Conservation (phyloP, 2,329 filamentous ascomycete species). For the Exophiala calicioides region DNA sequence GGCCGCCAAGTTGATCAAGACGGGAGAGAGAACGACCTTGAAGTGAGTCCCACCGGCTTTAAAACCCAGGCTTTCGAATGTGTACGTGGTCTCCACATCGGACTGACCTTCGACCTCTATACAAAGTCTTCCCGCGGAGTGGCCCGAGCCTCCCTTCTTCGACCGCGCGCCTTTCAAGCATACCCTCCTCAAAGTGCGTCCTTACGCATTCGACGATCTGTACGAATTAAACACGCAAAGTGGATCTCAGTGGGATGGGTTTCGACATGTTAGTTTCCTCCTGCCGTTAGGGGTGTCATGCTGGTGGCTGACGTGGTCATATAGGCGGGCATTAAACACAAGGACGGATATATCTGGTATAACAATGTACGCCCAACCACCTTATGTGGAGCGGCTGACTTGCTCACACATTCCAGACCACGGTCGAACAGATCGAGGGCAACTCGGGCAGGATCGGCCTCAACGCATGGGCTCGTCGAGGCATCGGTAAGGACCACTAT, state of each 20-base stretch:
- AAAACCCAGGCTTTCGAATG: too few relatives aligned
- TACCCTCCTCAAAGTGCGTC: slow-evolving; percentile 49
- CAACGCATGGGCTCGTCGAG: slow-evolving; percentile 3
- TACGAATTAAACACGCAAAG: slow-evolving; percentile 51
- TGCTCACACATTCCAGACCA: too few relatives aligned
- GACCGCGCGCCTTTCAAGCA: slow-evolving; percentile 55
- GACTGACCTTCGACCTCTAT: background rate
- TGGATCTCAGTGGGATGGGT: slow-evolving; percentile 51
- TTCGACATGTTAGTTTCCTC: slow-evolving; percentile 45
- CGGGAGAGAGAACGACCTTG: slow-evolving; percentile 57
- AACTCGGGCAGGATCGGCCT: background rate
- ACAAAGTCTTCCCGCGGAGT: slow-evolving; percentile 46
- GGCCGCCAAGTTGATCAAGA: slow-evolving; percentile 54
- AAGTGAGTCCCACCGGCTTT: slow-evolving; percentile 40
- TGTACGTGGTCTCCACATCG: too few relatives aligned
- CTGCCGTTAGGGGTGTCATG: too few relatives aligned
- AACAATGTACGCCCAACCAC: slow-evolving; percentile 7
- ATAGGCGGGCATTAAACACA: background rate
- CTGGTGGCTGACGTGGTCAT: slow-evolving; percentile 1
- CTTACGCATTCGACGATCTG: slow-evolving; percentile 43
- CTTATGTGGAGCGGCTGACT: too few relatives aligned
- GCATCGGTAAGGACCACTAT: too few relatives aligned
- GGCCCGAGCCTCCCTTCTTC: slow-evolving; percentile 54
- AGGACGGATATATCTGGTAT: slow-evolving; percentile 7
- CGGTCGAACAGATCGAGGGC: too few relatives aligned